A percentile compares a stretch with the other conserved stretches of the same genome.
Evolutionary conservation across 148 eudicot species (phyloP).

Genomic region (Nyssa sinensis): DNA sequence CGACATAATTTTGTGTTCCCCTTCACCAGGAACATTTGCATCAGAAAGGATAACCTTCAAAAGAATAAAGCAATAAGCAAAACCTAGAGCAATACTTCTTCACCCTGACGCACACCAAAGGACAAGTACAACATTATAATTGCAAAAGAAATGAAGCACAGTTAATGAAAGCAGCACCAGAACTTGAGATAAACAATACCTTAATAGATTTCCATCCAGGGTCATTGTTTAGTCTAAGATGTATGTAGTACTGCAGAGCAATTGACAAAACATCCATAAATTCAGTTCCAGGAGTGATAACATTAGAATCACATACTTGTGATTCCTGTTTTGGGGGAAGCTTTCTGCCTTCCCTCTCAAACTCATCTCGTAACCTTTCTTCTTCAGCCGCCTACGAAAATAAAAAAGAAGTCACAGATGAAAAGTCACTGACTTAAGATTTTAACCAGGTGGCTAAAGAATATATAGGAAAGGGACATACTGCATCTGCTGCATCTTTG

Average conservation of each 20-base stretch:
- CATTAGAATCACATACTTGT: conserved; percentile 85
- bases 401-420: conserved; percentile 9
- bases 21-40: conserved; percentile 99
- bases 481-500: conserved; percentile 96
- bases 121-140: neutral
- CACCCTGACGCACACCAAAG: neutral
- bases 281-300: conserved; percentile 95
- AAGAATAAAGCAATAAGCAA: conserved; percentile 13
- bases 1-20: conserved; percentile 98
- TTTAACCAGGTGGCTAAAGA: conserved; percentile 1
- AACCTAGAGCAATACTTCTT: conserved; percentile 3
- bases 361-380: conserved; percentile 71
- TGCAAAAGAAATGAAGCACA: conserved; percentile 1
- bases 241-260: conserved; percentile 92
- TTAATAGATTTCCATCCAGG: conserved; percentile 96
- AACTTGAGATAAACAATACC: conserved; percentile 40
- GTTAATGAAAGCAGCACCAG: neutral
- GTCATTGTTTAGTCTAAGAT: conserved; percentile 79
- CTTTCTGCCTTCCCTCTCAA: conserved; percentile 83
- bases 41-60: conserved; percentile 94
- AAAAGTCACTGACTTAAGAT: neutral
- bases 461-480: conserved; percentile 34
- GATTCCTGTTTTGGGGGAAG: conserved; percentile 74
- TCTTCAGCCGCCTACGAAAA: conserved; percentile 79
- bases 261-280: conserved; percentile 87